Base-by-base conservation (phyloP, 2,329 filamentous ascomycete species). In the Trichophyton equinum region DNA sequence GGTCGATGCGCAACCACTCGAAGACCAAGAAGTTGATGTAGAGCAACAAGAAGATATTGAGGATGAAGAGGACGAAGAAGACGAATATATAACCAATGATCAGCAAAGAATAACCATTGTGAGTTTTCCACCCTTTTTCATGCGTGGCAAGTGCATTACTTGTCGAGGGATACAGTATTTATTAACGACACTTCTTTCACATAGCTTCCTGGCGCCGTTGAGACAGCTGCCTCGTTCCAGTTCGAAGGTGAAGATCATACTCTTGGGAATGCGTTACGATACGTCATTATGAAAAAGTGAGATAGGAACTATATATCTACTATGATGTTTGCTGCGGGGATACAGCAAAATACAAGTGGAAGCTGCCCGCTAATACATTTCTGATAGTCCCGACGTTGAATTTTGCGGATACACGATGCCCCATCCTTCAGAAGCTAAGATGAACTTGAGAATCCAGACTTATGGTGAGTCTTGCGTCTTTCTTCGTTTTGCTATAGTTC, bases 201-300 rank as follows among this genome's bases (percentile, higher is more conserved):
- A 59, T 63, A 96, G 92, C 79, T 96, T 30, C 87, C 90, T 40
- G 91, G 91, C 56, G 88, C 89, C 60, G 87, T 75, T 15, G 88
- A 92, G 57, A 92, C 87, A 7, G 91, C 91, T 3, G 94, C 94
- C 33, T 96, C 91, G 15, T 99, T 97, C 72, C 89, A 97, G 72
- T 95, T 99, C 69, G 84, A 88, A 63, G 86, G 89, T 53, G 94
- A 99, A 77, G 91, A 95, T 49, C 94, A 99, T 75, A 99, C 94
- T 0, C 79, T 99, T 59, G 94, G 94, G 30, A 99, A 99, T 75
- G 90, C 91, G 8, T 77, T 99, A 68, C 83, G 94, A 70, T 97
- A 91, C 72, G 87, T 96, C 65, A 95, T 99, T 69, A 96, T 96
- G 89, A 97, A 97, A 77, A 99, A 99, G 92, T 96, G 78, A 66